These are phyloP conservation scores for Petunia hybrid DNA, from an alignment of 305 asterid species.

Conservation along the genomic window DNA sequence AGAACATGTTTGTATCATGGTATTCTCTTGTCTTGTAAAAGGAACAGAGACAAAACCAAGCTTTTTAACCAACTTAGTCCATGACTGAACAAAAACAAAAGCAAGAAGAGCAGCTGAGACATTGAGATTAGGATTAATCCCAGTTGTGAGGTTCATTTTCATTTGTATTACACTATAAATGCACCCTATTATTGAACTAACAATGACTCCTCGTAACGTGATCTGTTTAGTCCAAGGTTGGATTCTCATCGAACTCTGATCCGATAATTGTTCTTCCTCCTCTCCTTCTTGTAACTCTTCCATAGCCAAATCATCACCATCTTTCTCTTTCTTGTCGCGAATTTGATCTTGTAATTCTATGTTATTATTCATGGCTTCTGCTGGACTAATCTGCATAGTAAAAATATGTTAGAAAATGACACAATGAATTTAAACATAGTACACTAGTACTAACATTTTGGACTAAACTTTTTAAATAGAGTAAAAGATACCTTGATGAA, in stretches of 20 bases:
- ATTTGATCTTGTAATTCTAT: neutral
- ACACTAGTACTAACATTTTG: neutral
- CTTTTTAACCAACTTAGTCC: conserved; percentile 56
- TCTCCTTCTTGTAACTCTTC: conserved; percentile 27
- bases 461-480: neutral
- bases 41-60: conserved; percentile 52
- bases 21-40: conserved; percentile 71
- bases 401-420: neutral
- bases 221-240: conserved; percentile 66
- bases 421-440: neutral
- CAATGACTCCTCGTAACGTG: conserved; percentile 54
- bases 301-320: conserved; percentile 19
- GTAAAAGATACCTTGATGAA: conserved; percentile 17
- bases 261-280: conserved; percentile 1
- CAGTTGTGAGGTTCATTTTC: conserved; percentile 73
- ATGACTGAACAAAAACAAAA: conserved; percentile 51
- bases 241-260: conserved; percentile 30
- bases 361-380: conserved; percentile 31
- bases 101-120: conserved; percentile 79
- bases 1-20: conserved; percentile 72
- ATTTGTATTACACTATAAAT: conserved; percentile 66
- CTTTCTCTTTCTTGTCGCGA: neutral
- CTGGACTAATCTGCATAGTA: conserved; percentile 32
- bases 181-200: conserved; percentile 59
- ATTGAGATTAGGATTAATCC: conserved; percentile 67